A percentile compares a stretch with the other conserved stretches of the same genome.
These are phyloP conservation scores for Bipolaris victoriae DNA, from an alignment of 2,329 filamentous ascomycete genomes.

Conservation along the genomic window DNA sequence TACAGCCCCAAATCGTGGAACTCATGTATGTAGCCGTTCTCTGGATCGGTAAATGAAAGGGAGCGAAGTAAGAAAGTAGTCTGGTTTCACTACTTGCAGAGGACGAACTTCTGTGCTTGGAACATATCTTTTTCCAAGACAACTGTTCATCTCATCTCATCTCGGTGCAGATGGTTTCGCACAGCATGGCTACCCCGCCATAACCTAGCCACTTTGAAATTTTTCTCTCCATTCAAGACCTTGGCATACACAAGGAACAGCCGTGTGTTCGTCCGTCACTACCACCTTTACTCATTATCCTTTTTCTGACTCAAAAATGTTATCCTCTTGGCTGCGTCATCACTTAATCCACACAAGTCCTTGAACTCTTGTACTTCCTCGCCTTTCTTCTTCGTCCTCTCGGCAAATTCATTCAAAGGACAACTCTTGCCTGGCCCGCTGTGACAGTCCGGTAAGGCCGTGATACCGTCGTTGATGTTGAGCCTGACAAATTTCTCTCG, in stretches of 20 bases:
- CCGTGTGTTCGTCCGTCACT: not conserved
- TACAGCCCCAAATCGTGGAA: too few relatives aligned
- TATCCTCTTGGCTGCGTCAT: conserved; percentile 51
- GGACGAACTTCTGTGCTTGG: too few relatives aligned
- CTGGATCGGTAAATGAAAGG: too few relatives aligned
- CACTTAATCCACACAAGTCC: conserved; percentile 55
- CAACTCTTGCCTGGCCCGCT: conserved; percentile 58
- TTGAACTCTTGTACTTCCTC: conserved; percentile 56
- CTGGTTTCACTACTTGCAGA: too few relatives aligned
- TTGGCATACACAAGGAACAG: too few relatives aligned
- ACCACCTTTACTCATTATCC: not conserved
- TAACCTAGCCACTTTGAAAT: too few relatives aligned
- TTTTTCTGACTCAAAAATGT: conserved; percentile 57
- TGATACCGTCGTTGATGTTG: conserved; percentile 64
- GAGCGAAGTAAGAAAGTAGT: too few relatives aligned
- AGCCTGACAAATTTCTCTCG: conserved; percentile 55
- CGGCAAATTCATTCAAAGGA: conserved; percentile 53
- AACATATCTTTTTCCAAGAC: too few relatives aligned
- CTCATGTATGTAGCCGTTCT: too few relatives aligned
- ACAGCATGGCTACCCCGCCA: too few relatives aligned
- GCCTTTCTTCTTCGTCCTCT: conserved; percentile 50
- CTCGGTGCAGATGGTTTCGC: too few relatives aligned
- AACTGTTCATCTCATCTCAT: too few relatives aligned
- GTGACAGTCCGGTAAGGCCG: conserved; percentile 56
- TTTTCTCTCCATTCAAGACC: not conserved